A percentile compares a stretch with the other conserved stretches of the same genome.
phyloP scores from a whole-genome alignment of 805 yeast genomes.

The Sugiyamaella qingdaonensis region DNA sequence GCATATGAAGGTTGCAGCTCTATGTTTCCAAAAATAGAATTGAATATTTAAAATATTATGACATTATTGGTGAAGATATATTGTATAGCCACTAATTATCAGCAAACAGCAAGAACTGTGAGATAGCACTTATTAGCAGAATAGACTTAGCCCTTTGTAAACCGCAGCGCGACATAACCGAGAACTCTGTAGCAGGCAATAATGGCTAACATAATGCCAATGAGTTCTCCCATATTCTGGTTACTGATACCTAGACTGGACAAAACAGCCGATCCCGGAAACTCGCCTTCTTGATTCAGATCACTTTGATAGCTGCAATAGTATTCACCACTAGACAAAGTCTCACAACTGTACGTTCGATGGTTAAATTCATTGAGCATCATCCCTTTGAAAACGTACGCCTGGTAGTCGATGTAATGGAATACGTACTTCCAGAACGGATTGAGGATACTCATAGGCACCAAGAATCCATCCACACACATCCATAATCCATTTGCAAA shows the following conservation, averaged over 20 bases:
- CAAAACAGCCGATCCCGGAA: constrained; percentile 36
- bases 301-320: constrained; percentile 36
- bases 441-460: constrained; percentile 34
- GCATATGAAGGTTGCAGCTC: too few relatives aligned
- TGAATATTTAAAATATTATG: too few relatives aligned
- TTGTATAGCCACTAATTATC: too few relatives aligned
- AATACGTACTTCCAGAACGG: constrained; percentile 41
- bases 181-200: constrained; percentile 18
- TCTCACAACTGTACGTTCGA: constrained; percentile 32
- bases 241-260: constrained; percentile 32
- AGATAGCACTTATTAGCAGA: too few relatives aligned
- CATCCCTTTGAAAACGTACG: constrained; percentile 44
- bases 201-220: constrained; percentile 35
- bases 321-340: too few relatives aligned
- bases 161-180: too few relatives aligned
- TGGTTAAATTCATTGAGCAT: constrained; percentile 39
- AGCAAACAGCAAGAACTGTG: too few relatives aligned
- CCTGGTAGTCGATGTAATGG: constrained; percentile 40
- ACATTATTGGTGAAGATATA: too few relatives aligned
- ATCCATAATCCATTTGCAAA: constrained; percentile 44
- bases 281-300: constrained; percentile 32
- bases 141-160: too few relatives aligned
- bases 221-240: constrained; percentile 34
- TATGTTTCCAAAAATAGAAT: too few relatives aligned
- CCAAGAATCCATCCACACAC: constrained; percentile 42